Base-by-base conservation (phyloP, 768 basidiomycete genomes). In the Podaxis carcinomalis region DNA sequence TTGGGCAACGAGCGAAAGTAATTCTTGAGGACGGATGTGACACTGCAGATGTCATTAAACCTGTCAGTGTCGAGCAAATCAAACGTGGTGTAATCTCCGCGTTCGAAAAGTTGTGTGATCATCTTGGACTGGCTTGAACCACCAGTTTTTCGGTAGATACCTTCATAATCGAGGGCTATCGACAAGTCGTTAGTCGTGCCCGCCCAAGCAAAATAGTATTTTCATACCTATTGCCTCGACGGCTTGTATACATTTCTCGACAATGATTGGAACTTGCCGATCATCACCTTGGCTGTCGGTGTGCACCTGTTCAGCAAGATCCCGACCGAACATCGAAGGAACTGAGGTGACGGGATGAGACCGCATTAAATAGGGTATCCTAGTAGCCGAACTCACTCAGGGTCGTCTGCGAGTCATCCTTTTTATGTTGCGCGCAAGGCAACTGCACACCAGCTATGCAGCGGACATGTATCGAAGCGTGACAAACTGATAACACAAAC, bases 131-230 rank as follows among this genome's bases (percentile, higher is more conserved):
- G 95, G 2, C 90, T 83, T 28, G 91, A 87, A 2, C 97, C 97
- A 32, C 97, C 97, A 0, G 89, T 93, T 77, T 99, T 99, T 64
- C 97, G 93, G 73, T 99, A 99, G 64, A 99, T 93, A 10, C 97
- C 97, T 73, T 99, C 97, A 68, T 95, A 95, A 62, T 97, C 93
- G 76, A 98, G 82, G 4, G 92, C 95, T 92, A 60, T 49, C 4
- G 25, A 27, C 7, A 44, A 57, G 40, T 56, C 10, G 42, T 42
- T 55, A 55, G 42, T 36, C 51, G n/a, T 57, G 1, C 5, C 21
- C 10, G 10, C 55, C 46, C 32, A 37, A 7, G 19, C 9, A 46
- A 1, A 39, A 44, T 9, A 16, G 39, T 11, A 52, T 7, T 51
- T 1, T 74, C 89, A 58, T 65, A 95, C 94, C 95, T 62, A 86